Evolutionary conservation across 495 filamentous ascomycete genomes (phyloP).

Genomic region (Penicillium chermesinum): DNA sequence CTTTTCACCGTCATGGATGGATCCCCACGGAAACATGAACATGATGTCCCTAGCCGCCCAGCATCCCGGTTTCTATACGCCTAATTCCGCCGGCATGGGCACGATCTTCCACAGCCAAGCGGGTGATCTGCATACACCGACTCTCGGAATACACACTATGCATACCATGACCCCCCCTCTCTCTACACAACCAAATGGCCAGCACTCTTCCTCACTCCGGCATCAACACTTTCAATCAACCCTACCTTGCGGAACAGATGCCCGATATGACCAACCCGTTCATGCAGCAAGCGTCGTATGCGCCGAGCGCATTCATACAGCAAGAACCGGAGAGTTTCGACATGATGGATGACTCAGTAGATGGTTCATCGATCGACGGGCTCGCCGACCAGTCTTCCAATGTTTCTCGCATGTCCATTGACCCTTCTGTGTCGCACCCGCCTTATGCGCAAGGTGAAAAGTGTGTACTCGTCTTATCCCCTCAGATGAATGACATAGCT

Average conservation of each 20-base stretch:
- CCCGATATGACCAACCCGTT: conserved; percentile 67
- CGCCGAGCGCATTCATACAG: conserved; percentile 75
- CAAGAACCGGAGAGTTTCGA: conserved; percentile 67
- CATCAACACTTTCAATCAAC: conserved; percentile 15
- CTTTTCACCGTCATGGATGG: conserved; percentile 82
- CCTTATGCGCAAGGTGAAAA: conserved; percentile 41
- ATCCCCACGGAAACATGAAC: conserved; percentile 67
- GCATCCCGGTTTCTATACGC: conserved; percentile 78
- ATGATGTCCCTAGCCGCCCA: conserved; percentile 74
- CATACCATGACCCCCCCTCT: conserved; percentile 67
- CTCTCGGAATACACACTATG: conserved; percentile 64
- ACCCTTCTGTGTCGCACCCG: conserved; percentile 18
- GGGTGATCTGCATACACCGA: conserved; percentile 87
- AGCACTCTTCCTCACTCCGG: conserved; percentile 29
- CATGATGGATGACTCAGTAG: conserved; percentile 60
- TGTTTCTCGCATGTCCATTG: conserved; percentile 22
- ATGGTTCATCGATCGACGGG: conserved; percentile 54
- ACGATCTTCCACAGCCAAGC: conserved; percentile 77
- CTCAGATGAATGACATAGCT: conserved; percentile 2
- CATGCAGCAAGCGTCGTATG: conserved; percentile 59
- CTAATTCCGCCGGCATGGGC: conserved; percentile 79
- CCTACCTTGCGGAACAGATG: conserved; percentile 62
- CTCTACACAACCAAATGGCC: conserved; percentile 61
- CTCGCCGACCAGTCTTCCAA: conserved; percentile 27
- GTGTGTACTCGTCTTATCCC: conserved; percentile 29